These are phyloP conservation scores for Erodium moschatum DNA, from an alignment of 441 rosid genomes.

Conservation along the genomic window DNA sequence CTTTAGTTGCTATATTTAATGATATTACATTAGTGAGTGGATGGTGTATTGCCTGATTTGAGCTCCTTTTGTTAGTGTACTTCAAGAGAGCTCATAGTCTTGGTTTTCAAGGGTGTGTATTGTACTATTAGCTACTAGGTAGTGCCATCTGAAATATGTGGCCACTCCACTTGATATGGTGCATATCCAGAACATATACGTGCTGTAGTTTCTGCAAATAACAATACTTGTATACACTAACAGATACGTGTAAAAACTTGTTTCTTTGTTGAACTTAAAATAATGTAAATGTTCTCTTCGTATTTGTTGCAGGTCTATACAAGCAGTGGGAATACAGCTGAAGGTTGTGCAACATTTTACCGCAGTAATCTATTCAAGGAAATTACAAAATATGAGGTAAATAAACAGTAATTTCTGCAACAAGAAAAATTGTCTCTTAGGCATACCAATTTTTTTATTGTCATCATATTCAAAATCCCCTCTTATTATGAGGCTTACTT, in stretches of 20 bases:
- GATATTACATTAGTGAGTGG: neutral
- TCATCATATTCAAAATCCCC: neutral
- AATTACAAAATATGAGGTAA: conserved; percentile 28
- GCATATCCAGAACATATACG: neutral
- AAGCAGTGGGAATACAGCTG: conserved; percentile 13
- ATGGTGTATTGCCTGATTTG: neutral
- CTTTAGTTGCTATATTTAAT: neutral
- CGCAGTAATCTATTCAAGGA: conserved; percentile 25
- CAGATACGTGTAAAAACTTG: neutral
- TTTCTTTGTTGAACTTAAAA: neutral
- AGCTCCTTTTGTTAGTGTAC: neutral
- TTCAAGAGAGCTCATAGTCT: neutral
- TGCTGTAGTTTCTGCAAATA: neutral
- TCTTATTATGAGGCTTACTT: neutral
- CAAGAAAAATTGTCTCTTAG: neutral
- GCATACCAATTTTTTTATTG: neutral
- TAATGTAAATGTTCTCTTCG: neutral
- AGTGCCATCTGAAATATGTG: neutral
- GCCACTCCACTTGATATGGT: conserved; percentile 2
- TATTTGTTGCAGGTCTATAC: conserved; percentile 24
- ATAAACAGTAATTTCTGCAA: neutral
- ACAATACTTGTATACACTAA: neutral
- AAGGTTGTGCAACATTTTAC: conserved; percentile 31
- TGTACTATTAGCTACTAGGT: neutral
- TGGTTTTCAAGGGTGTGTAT: neutral